These are phyloP conservation scores for Plantago ovata DNA, from an alignment of 257 asterid species.

Conservation along the genomic window DNA sequence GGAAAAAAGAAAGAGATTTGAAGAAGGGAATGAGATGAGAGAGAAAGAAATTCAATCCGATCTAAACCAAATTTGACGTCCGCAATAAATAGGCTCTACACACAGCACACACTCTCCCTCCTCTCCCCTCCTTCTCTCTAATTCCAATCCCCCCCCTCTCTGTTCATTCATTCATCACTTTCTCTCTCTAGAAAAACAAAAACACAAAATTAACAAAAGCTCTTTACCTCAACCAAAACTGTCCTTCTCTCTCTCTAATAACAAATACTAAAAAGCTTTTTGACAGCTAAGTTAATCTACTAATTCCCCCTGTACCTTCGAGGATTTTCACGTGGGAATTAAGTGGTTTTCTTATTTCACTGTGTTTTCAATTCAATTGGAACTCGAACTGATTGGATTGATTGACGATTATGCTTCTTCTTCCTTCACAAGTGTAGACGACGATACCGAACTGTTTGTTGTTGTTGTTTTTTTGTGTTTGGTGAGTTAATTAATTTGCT, in stretches of 20 bases:
- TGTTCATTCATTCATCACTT: constrained; percentile 17
- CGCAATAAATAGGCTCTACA: constrained; percentile 45
- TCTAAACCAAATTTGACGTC: constrained; percentile 62
- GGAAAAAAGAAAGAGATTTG: neutral
- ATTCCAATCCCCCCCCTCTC: no score
- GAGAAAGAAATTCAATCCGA: constrained; percentile 40
- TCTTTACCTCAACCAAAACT: neutral
- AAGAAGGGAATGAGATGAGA: constrained; percentile 29
- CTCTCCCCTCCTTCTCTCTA: constrained; percentile 53
- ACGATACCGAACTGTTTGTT: neutral
- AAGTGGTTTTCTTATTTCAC: no score
- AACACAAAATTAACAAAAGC: neutral
- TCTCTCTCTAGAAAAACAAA: constrained; percentile 40
- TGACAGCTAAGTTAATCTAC: neutral
- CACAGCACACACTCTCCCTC: constrained; percentile 30
- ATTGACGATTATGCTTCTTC: no score
- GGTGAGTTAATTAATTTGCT: neutral
- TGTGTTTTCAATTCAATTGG: no score
- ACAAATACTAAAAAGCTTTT: neutral
- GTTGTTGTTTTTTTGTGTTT: neutral
- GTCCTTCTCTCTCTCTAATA: neutral
- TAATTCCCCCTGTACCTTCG: neutral
- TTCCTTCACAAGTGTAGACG: no score
- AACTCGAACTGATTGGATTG: no score
- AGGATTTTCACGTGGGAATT: no score